Evolutionary conservation across 768 basidiomycete genomes (phyloP).

Genomic region (Boletus tylopilopsis): DNA sequence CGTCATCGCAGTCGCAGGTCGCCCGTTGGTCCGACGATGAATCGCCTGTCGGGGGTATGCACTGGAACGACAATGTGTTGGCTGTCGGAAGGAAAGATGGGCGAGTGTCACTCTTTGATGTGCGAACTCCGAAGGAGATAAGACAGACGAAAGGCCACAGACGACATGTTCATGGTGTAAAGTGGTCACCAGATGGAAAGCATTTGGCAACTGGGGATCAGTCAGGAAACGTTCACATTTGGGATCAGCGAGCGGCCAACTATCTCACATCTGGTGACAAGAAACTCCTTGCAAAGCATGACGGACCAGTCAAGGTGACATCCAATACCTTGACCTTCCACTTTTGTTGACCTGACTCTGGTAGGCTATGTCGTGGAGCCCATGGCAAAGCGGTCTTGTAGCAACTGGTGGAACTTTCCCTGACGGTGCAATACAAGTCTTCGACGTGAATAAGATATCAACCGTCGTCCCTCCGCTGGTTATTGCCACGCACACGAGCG

Average conservation of each 20-base stretch:
- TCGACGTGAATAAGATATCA: slow-evolving; percentile 41
- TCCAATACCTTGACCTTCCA: background rate
- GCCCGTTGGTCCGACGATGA: slow-evolving; percentile 33
- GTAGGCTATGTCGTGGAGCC: slow-evolving; percentile 72
- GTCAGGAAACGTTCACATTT: slow-evolving; percentile 39
- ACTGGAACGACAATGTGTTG: slow-evolving; percentile 37
- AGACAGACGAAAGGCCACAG: slow-evolving; percentile 29
- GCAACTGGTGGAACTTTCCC: slow-evolving; percentile 65
- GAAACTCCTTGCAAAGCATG: slow-evolving; percentile 40
- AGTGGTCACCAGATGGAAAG: slow-evolving; percentile 38
- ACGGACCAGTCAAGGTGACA: slow-evolving; percentile 42
- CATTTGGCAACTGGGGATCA: slow-evolving; percentile 41
- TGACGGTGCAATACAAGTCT: slow-evolving; percentile 56
- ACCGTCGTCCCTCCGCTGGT: slow-evolving; percentile 47
- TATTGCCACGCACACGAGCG: slow-evolving; percentile 42
- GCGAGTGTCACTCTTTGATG: slow-evolving; percentile 35
- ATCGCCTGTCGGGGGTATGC: slow-evolving; percentile 38
- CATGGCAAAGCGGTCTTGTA: slow-evolving; percentile 65
- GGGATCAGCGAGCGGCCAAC: slow-evolving; percentile 38
- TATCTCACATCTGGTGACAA: slow-evolving; percentile 30
- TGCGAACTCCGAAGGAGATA: slow-evolving; percentile 29
- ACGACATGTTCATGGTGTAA: slow-evolving; percentile 38
- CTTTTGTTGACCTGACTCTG: background rate
- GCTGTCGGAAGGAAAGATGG: slow-evolving; percentile 40
- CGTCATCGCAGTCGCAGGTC: slow-evolving; percentile 28